These are phyloP conservation scores for Iris pallida DNA, from an alignment of 116 monocot species.

Conservation along the genomic window DNA sequence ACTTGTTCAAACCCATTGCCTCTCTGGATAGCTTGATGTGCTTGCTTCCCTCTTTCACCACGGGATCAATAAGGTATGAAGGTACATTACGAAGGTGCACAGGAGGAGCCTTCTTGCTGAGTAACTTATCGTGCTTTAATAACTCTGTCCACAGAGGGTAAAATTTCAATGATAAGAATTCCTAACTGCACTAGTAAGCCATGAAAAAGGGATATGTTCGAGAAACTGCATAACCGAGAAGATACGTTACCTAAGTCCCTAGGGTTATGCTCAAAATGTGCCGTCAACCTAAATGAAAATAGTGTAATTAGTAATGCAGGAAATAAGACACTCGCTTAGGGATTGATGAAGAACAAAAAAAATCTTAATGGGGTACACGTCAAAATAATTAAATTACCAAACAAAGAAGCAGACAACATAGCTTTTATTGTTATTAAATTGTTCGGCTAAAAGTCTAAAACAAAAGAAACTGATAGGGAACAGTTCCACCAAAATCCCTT, in stretches of 20 bases:
- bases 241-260: slow-evolving; percentile 65
- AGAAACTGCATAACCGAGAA: background rate
- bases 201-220: background rate
- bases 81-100: slow-evolving; percentile 78
- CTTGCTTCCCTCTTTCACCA: slow-evolving; percentile 65
- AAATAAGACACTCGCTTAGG: background rate
- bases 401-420: too few species aligned
- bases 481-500: background rate
- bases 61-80: slow-evolving; percentile 67
- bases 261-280: slow-evolving; percentile 89
- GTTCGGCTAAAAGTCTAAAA: too few species aligned
- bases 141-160: slow-evolving; percentile 40
- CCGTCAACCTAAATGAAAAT: slow-evolving; percentile 54
- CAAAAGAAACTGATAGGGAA: background rate
- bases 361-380: too few species aligned
- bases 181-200: background rate
- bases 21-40: slow-evolving; percentile 68
- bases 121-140: slow-evolving; percentile 80
- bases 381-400: too few species aligned
- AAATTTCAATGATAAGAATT: slow-evolving; percentile 7
- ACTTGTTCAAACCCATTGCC: slow-evolving; percentile 56
- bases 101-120: slow-evolving; percentile 73
- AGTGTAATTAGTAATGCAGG: background rate
- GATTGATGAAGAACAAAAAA: too few species aligned
- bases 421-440: too few species aligned